Conservation (phyloP, 140 eudicot genomes). For the Flaveria floridana region DNA sequence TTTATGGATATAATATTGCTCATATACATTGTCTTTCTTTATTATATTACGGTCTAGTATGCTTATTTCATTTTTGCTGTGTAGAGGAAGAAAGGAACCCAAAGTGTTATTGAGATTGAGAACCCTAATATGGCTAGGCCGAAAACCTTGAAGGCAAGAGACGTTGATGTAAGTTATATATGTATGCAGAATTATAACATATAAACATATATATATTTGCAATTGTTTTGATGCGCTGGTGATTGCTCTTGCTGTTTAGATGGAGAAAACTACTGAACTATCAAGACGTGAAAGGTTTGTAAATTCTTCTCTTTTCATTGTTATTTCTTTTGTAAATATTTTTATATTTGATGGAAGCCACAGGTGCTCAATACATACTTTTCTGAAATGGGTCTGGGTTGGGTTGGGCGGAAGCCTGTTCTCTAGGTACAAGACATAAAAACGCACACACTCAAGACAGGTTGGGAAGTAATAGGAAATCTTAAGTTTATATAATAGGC, state of each 20-base stretch:
- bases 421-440: not conserved
- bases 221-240: not conserved
- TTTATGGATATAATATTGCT: not conserved
- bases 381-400: not conserved
- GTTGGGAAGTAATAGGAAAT: not conserved
- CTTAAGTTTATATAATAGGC: not conserved
- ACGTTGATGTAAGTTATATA: slow-evolving; percentile 63
- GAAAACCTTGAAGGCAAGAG: slow-evolving; percentile 78
- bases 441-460: not conserved
- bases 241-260: slow-evolving; percentile 39
- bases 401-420: not conserved
- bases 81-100: slow-evolving; percentile 76
- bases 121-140: slow-evolving; percentile 88
- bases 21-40: not conserved
- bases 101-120: slow-evolving; percentile 74
- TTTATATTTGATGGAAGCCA: not conserved
- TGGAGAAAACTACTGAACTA: slow-evolving; percentile 83
- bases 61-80: slow-evolving; percentile 13
- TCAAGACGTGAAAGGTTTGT: slow-evolving; percentile 93
- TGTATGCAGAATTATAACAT: not conserved
- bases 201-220: not conserved
- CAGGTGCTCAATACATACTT: not conserved
- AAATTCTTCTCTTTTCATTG: not conserved
- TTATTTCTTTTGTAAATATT: not conserved
- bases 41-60: not conserved